Base-by-base conservation (phyloP, 2,329 filamentous ascomycete genomes). In the Atkinsonella hypoxylon region DNA sequence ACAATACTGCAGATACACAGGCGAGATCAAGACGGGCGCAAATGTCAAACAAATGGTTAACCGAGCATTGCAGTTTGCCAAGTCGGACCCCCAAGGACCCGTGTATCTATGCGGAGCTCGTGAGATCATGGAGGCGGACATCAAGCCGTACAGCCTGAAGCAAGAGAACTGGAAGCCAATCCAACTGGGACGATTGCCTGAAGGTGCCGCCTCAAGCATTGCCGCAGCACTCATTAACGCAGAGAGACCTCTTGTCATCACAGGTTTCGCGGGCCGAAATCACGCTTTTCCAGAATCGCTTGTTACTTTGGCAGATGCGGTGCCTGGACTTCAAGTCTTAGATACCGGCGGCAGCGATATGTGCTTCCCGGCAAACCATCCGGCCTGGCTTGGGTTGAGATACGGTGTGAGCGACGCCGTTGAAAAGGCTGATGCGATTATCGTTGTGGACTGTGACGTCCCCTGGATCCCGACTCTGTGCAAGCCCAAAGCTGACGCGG, bases 21-120 rank as follows among this genome's bases (percentile, higher is more conserved):
- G 76, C 3, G 89, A 95, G 70, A 82, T 95, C 65, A 90, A 89
- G 70, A 84, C 85, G 2, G 88, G 87, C 15, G 79, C 79, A 61
- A 95, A 94, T 60, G 80, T 94, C 53, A 94, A 94, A 73, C 88
- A 95, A 70, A 83, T 94, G 69, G 86, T 95, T 53, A 89, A 89
- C 62, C 82, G 89, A 1, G 89, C 89, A 0, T 66, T 95, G 51
- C 87, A 88, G 58, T 94, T 93, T 61, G 87, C 89, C 0, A 85
- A 71, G 45, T 87, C 82, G 30, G 83, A 84, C 49, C 89, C 89
- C 0, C 77, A 83, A 55, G 89, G 89, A 0, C 89, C 89, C 0
- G 87, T 89, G 0, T 94, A 95, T 58, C 70, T 95, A 4, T 80
- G 77, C 51, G 87, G 85, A 1, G 84, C 87, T 1, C 74, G 89